Base-by-base conservation (phyloP, 495 filamentous ascomycete species). In the Neurospora sp. region DNA sequence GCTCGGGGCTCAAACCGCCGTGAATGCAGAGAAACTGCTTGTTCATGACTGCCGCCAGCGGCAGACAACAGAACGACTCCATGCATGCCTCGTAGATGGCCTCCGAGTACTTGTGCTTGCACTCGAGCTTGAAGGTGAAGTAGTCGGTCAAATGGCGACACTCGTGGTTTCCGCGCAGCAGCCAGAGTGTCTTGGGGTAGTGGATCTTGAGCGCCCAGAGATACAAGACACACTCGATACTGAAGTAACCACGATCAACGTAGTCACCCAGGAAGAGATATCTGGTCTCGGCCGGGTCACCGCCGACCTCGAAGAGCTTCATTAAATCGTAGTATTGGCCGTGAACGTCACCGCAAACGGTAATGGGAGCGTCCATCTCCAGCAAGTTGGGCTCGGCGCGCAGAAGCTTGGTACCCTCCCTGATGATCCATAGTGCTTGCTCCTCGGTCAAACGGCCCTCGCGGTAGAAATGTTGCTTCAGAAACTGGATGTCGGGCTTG, bases 1-100 rank as follows among this genome's bases (percentile, higher is more conserved):
- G 82, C 82, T 99, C 96, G 7, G 96, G 96, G 79, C 94, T 97
- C 75, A 99, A 85, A 70, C 96, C 96, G 76, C 96, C 96, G 80
- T 99, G 96, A 76, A 99, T 99, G 83, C 96, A 99, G 78, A 99
- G 85, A 82, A 99, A 99, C 77, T 99, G 96, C 87, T 98, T 99
- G 88, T 99, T 99, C 96, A 99, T 99, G 74, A 99, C 90, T 20
- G 96, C 96, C 75, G 96, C 96, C 81, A 99, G 87, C 69, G 96
- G 96, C 77, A 99, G 86, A 77, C 91, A 87, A 81, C 96, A 99
- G 88, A 99, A 99, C 39, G 96, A 95, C 74, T 98, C 94, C 90
- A 97, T 95, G 84, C 96, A 98, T 44, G 96, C 96, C 82, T 99
- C 96, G 81, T 99, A 99, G 74, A 99, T 90, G 76, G 88, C 88